Evolutionary conservation across 192 early-diverging fungal genomes (phyloP), one percentile per base, ranked within the genome.

Genomic region (Helicostylum pulchrum): DNA sequence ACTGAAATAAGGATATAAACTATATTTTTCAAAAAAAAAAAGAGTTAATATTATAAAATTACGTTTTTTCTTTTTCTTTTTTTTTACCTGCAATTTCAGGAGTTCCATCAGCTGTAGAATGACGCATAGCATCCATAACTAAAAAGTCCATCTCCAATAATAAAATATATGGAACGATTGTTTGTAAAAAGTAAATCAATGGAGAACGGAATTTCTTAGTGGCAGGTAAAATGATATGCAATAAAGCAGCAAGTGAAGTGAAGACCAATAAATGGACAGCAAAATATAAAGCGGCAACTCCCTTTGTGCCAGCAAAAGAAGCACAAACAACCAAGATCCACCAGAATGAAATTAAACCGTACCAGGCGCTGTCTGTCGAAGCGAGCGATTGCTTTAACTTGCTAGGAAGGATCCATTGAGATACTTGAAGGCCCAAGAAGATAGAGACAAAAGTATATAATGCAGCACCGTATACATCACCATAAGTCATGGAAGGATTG

Each of bases 51-150:
- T 26, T 26, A 26, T 26, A 26, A 26, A 0, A 26, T 26, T 26
- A 26, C 26, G 26, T 26, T 26, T 42, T 49, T 20, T 20, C 20
- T 49, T 7, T 5, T 3, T n/a, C 53, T 20, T 45, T 31, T 71
- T 75, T 73, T 68, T 30, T 51, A 50, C 46, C 48, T 11, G 78
- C 68, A 56, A 78, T 61, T 48, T 79, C 72, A 14, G 81, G 78
- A 6, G 81, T 79, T 20, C 81, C 81, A 31, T 83, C 81, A 34
- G 79, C 76, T 39, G 77, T 68, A 20, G 78, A 76, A 30, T 80
- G 78, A 15, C 76, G 65, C 68, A 83, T 68, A 31, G 73, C 76
- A 36, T 80, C 77, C 59, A 83, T 76, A 20, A 47, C 47, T n/a
- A 77, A 53, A 14, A 77, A 71, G 7, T 64, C 66, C 30, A 80